Evolutionary conservation across 2,329 filamentous ascomycete species (phyloP), one percentile per base, ranked within the genome.

Genomic region (Colletotrichum cuscutae): DNA sequence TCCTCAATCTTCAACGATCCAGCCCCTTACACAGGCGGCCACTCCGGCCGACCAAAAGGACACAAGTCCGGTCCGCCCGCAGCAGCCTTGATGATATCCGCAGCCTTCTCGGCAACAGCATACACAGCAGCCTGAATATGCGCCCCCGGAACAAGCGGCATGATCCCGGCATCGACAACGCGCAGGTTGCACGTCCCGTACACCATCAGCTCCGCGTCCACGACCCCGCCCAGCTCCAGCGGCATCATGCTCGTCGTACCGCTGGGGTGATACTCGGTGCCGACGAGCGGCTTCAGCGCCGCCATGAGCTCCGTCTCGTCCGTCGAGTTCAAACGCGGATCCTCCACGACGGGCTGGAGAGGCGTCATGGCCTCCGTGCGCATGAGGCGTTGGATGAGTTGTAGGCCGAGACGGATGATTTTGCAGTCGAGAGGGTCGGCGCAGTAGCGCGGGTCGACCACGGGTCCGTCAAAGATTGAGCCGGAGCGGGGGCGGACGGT

Each of bases 101-200:
- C 84, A 24, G 84, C 85, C 83, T 85, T 87, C 77, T 89, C 88
- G 13, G 82, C 87, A 73, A 88, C 81, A 77, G 86, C 87, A 71
- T 89, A 89, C 1, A 89, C 85, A 0, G 84, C 83, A 30, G 86
- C 87, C 76, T 89, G 86, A n/a, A 88, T 86, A 19, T 87, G 82
- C 0, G 75, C 85, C 80, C 78, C 86, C 79, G 68, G 85, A 78
- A 80, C 84, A 81, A 87, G 80, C 1, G 87, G 86, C 52, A 89
- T 83, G n/a, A 87, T 77, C 6, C 84, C 86, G 0, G 86, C 86
- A 77, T 89, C 87, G 3, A 84, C 83, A 5, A 89, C 81, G 3
- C 87, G 82, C 6, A 89, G 81, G 57, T 84, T 84, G 62, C 83
- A 82, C 7, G 87, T 80, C 0, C 86, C 87, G 68, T 88, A 84